Base-by-base conservation (phyloP, 352 stramenopile genomes). In the Aphanomyces stellatus region DNA sequence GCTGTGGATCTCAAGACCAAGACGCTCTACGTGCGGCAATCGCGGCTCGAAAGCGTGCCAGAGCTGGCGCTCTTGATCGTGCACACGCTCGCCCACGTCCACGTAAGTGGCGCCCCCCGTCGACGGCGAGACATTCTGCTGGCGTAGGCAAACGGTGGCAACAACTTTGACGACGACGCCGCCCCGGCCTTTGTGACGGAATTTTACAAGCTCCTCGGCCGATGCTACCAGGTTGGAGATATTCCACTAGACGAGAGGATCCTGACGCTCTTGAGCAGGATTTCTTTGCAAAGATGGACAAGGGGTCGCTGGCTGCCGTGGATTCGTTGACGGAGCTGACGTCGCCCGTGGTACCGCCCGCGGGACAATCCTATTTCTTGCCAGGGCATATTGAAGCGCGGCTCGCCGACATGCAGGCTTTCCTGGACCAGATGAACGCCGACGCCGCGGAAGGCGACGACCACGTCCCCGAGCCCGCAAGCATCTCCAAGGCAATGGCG, bases 61-160 rank as follows among this genome's bases (percentile, higher is more conserved):
- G 55, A 91, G 35, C 41, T 89, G 4, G 76, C 78, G 0, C 43
- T 91, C 8, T 63, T 88, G 25, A 53, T 82, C 7, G 66, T 91
- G 30, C 77, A 88, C 65, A 49, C 60, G 30, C 7, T 59, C 8
- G 78, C 78, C n/a, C 31, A 86, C 28, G 70, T 74, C 3, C 69
- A 78, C n/a, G 71, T 69, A 15, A 63, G 51, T 53, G 7, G 46
- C 22, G 7, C 25, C 70, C 78, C 0, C 33, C 74, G 3, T 69
- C 49, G 1, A 73, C 37, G 8, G 13, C 7, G 8, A 15, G 11
- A 15, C 7, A 46, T 41, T 19, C 13, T 28, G 6, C 34, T 51
- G 55, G 55, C 27, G 31, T n/a, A 64, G n/a, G n/a, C n/a, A n/a
- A n/a, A n/a, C n/a, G n/a, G n/a, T n/a, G 19, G n/a, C 11, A 24